Conservation (phyloP, 1,284 basidiomycete genomes). For the Rhodofomes roseus region DNA sequence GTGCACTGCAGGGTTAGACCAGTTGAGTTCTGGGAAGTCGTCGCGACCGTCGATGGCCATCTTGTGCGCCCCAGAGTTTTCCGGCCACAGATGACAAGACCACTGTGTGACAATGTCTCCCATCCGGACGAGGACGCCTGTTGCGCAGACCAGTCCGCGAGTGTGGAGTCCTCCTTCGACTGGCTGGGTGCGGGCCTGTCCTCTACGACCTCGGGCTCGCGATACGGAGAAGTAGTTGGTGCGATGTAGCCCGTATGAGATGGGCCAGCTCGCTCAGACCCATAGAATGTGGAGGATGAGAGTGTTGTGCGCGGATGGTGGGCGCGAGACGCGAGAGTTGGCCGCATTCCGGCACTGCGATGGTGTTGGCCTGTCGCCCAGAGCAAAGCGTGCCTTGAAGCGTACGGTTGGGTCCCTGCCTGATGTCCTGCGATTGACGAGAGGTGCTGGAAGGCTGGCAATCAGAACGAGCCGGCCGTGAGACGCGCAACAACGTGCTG, state of each 20-base stretch:
- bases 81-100: constrained; percentile 11
- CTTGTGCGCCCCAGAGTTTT: constrained; percentile 22
- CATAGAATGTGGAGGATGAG: constrained; percentile 1
- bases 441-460: no score
- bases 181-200: constrained; percentile 20
- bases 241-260: constrained; percentile 28
- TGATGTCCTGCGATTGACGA: no score
- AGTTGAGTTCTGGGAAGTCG: constrained; percentile 53
- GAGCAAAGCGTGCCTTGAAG: no score
- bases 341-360: no score
- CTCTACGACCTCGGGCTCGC: constrained; percentile 43
- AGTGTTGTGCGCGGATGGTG: no score
- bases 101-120: neutral
- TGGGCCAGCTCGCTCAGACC: constrained; percentile 17
- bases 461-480: no score
- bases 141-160: constrained; percentile 14
- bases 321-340: no score
- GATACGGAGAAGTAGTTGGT: constrained; percentile 31
- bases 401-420: no score
- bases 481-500: no score
- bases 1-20: constrained; percentile 58
- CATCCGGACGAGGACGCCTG: neutral
- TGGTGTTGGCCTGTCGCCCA: no score
- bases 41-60: constrained; percentile 53
- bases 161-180: constrained; percentile 3